Evolutionary conservation across 2,329 filamentous ascomycete genomes (phyloP), one percentile per base, ranked within the genome.

Genomic region (Trichothecium sympodiale): DNA sequence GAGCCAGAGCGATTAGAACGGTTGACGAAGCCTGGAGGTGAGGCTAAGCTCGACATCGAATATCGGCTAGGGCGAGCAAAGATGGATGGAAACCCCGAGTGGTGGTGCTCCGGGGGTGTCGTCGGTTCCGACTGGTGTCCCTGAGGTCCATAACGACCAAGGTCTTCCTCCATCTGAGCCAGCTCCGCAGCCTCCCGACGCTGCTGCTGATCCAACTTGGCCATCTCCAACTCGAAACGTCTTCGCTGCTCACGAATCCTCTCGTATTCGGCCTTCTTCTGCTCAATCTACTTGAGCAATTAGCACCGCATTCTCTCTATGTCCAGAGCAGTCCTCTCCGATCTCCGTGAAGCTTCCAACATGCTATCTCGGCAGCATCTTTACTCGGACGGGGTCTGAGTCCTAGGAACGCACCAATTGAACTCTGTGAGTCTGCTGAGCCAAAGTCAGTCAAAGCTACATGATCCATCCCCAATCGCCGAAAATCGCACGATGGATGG

Each of bases 71-170:
- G 83, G 29, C 86, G 77, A 37, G 85, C 86, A 53, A 91, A 83
- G 46, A 83, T 77, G 50, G 77, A 78, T 38, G 83, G 78, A 50
- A 94, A 89, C 80, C 38, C 80, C 42, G 75, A 67, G 39, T 63
- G 77, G 48, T 79, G 80, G 57, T 91, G 89, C 57, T 96, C 91
- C 23, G 91, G 91, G 16, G 91, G 91, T 16, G 91, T 98, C 2
- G 91, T 95, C 13, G 91, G 91, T 61, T 96, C 89, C 48, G 85
- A 94, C 54, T 93, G 84, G 50, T 88, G 83, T 36, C 83, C 83
- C 41, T 14, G 14, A 27, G 31, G 17, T 5, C 77, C 68, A 42
- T 69, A 60, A 49, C 69, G 55, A 39, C 69, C 68, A 38, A 93
- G 70, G 47, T 91, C 83, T 47, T 86, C 80, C 50, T 87, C 81